Evolutionary conservation across 1,284 basidiomycete genomes (phyloP).

Genomic region (Veloporphyrellus conicus): DNA sequence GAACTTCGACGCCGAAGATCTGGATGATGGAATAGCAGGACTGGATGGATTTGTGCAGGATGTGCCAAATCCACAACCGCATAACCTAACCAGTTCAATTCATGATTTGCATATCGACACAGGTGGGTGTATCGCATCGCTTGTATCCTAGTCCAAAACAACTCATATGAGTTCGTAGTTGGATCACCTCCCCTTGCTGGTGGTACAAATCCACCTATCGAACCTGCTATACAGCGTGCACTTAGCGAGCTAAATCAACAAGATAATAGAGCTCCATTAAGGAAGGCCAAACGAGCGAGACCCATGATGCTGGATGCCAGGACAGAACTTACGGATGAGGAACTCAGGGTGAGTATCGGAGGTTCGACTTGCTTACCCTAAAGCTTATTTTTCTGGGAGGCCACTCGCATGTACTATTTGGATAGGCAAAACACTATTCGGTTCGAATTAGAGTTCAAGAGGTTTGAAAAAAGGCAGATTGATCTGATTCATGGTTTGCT

Average conservation of each 20-base stretch:
- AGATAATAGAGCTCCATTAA: slow-evolving; percentile 21
- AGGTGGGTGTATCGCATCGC: slow-evolving; percentile 9
- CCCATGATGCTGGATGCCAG: slow-evolving; percentile 57
- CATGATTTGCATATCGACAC: slow-evolving; percentile 1
- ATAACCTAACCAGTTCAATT: neutral
- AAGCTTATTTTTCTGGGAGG: slow-evolving; percentile 34
- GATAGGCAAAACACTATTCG: slow-evolving; percentile 55
- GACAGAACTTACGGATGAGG: slow-evolving; percentile 74
- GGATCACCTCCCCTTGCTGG: slow-evolving; percentile 12
- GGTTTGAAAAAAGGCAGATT: slow-evolving; percentile 50
- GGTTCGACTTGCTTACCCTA: neutral
- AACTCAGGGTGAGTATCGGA: slow-evolving; percentile 53
- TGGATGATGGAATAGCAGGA: slow-evolving; percentile 10
- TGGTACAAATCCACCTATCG: neutral
- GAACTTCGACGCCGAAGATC: slow-evolving; percentile 12
- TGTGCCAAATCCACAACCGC: neutral
- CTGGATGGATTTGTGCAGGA: slow-evolving; percentile 1
- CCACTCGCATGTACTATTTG: slow-evolving; percentile 62
- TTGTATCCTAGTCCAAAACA: neutral
- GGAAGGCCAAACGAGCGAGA: slow-evolving; percentile 41
- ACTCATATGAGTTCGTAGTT: slow-evolving; percentile 7
- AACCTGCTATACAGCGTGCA: slow-evolving; percentile 1
- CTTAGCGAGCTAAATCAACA: slow-evolving; percentile 10
- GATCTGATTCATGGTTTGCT: slow-evolving; percentile 59
- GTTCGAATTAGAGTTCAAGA: slow-evolving; percentile 50